Evolutionary conservation across 768 basidiomycete genomes (phyloP).

Genomic region (Russula emetica): DNA sequence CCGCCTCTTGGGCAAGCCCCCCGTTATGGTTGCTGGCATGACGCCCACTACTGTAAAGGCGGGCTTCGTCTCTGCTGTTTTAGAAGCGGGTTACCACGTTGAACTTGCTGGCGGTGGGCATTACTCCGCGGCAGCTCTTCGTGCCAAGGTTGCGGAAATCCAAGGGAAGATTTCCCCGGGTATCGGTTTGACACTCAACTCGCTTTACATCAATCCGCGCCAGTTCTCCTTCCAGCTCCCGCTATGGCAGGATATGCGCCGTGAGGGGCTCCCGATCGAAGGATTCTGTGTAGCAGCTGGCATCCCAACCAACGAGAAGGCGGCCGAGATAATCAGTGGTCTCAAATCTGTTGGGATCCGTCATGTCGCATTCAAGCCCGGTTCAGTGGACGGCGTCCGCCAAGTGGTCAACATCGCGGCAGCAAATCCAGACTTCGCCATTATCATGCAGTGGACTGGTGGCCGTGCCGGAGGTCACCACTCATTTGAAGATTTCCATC

Average conservation of each 20-base stretch:
- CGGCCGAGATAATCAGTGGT: conserved; percentile 89
- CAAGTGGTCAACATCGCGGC: conserved; percentile 96
- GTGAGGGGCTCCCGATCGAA: conserved; percentile 91
- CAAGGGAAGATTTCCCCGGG: conserved; percentile 80
- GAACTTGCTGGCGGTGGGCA: conserved; percentile 98
- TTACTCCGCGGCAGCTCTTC: conserved; percentile 86
- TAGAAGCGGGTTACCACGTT: conserved; percentile 91
- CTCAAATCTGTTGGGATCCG: conserved; percentile 82
- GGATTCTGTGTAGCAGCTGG: conserved; percentile 99
- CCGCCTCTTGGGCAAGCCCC: conserved; percentile 91
- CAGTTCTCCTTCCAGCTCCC: conserved; percentile 98
- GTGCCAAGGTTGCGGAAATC: conserved; percentile 89
- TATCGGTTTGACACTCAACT: conserved; percentile 88
- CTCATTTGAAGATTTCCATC: conserved; percentile 98
- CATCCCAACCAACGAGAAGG: conserved; percentile 95
- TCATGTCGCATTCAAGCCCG: conserved; percentile 97
- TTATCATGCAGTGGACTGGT: conserved; percentile 99
- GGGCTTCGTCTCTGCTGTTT: conserved; percentile 89
- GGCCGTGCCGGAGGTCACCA: conserved; percentile 98
- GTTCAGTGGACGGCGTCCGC: conserved; percentile 94
- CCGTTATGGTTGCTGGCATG: conserved; percentile 99
- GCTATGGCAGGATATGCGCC: conserved; percentile 95
- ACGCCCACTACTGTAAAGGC: conserved; percentile 95
- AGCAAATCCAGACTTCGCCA: conserved; percentile 90
- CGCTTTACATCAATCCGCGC: conserved; percentile 96